phyloP scores from a whole-genome alignment of 306 rosid species.

The Dicorynia guianensis region DNA sequence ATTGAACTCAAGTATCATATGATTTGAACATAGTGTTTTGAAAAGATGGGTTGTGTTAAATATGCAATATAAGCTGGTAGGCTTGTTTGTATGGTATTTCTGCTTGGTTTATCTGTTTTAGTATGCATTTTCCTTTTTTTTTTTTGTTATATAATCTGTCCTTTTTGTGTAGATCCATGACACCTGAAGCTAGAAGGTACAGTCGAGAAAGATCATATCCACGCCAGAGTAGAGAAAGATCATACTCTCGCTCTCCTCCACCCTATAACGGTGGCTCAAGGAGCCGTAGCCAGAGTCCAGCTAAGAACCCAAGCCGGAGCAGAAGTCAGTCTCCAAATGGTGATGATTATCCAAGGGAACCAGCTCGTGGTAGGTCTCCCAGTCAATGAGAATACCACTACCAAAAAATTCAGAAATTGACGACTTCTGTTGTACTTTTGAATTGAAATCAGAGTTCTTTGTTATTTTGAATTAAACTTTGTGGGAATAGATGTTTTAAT shows the following conservation, averaged over 20 bases:
- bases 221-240: conserved; percentile 61
- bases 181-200: conserved; percentile 76
- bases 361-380: conserved; percentile 66
- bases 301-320: conserved; percentile 56
- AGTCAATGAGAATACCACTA: conserved; percentile 51
- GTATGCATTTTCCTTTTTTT: neutral
- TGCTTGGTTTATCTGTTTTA: too few species aligned
- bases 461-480: conserved; percentile 18
- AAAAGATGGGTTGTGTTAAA: neutral
- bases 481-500: neutral
- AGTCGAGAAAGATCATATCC: conserved; percentile 71
- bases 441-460: conserved; percentile 8
- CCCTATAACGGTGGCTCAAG: conserved; percentile 76
- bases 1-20: neutral
- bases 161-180: conserved; percentile 61
- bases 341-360: conserved; percentile 56
- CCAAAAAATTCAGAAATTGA: neutral
- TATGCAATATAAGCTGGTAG: neutral
- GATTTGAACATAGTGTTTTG: neutral
- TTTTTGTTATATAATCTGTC: conserved; percentile 8
- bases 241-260: conserved; percentile 80
- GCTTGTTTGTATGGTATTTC: neutral
- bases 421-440: neutral
- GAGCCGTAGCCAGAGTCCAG: conserved; percentile 79
- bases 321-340: conserved; percentile 58